Conservation (phyloP, 495 filamentous ascomycete genomes). For the Pyrenula massariospora region DNA sequence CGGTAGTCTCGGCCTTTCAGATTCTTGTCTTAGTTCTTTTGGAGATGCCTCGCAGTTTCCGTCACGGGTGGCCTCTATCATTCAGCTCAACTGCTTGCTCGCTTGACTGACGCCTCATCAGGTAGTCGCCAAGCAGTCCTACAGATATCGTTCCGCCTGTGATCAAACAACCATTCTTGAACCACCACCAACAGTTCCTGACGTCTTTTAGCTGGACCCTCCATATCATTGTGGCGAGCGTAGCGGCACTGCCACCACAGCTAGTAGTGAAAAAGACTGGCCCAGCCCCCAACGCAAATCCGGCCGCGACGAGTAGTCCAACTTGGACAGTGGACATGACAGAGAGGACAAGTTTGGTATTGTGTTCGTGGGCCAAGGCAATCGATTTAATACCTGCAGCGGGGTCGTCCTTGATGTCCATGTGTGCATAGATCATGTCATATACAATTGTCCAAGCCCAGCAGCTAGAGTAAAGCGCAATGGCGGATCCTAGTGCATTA, state of each 20-base stretch:
- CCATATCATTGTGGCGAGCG: constrained; percentile 79
- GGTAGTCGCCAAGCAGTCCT: constrained; percentile 55
- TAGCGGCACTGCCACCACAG: constrained; percentile 68
- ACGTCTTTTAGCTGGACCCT: constrained; percentile 75
- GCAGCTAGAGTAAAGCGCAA: constrained; percentile 71
- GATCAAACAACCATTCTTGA: constrained; percentile 59
- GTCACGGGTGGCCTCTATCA: too few species aligned
- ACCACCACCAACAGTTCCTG: constrained; percentile 95
- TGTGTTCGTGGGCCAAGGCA: constrained; percentile 72
- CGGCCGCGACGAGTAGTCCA: constrained; percentile 66
- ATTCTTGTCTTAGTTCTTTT: too few species aligned
- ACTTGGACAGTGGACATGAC: constrained; percentile 67
- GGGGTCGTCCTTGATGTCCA: constrained; percentile 91
- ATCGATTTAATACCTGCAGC: constrained; percentile 94
- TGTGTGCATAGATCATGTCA: constrained; percentile 98
- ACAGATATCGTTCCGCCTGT: constrained; percentile 56
- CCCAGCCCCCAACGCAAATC: constrained; percentile 59
- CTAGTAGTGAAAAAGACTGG: constrained; percentile 77
- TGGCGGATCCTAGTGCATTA: constrained; percentile 53
- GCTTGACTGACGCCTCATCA: constrained; percentile 14
- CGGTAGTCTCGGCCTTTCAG: too few species aligned
- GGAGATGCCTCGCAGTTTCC: too few species aligned
- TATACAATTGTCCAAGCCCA: constrained; percentile 92
- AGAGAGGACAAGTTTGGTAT: constrained; percentile 77
- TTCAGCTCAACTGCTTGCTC: neutral